Conservation (phyloP, 2,329 filamentous ascomycete species). For the Xylariaceae sp. region DNA sequence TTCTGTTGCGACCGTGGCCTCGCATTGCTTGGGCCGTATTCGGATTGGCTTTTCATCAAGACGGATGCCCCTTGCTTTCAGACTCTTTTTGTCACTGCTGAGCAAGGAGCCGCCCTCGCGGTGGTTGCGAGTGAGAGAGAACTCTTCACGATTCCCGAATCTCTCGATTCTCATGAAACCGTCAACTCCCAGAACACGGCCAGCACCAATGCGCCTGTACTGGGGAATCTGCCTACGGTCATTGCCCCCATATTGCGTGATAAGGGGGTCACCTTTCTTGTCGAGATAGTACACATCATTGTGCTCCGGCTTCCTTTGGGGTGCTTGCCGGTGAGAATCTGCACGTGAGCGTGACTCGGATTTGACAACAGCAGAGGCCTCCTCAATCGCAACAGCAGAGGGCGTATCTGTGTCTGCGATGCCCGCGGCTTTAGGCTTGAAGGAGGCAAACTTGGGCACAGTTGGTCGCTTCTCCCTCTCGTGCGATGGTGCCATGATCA, state of each 20-base stretch:
- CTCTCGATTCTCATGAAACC: constrained; percentile 61
- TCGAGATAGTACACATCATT: constrained; percentile 57
- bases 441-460: constrained; percentile 71
- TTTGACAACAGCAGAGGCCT: constrained; percentile 3
- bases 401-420: constrained; percentile 6
- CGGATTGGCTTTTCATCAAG: constrained; percentile 38
- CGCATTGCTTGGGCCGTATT: constrained; percentile 32
- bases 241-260: constrained; percentile 66
- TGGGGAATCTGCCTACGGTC: constrained; percentile 66
- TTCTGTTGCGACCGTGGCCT: constrained; percentile 29
- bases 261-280: constrained; percentile 68
- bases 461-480: constrained; percentile 26
- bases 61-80: constrained; percentile 40
- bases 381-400: neutral
- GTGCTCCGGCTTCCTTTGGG: constrained; percentile 7
- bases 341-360: constrained; percentile 3
- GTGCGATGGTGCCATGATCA: constrained; percentile 24
- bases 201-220: constrained; percentile 65
- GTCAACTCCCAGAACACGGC: constrained; percentile 63
- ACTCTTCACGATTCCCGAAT: constrained; percentile 53
- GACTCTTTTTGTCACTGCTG: constrained; percentile 43
- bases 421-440: constrained; percentile 40
- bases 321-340: constrained; percentile 16
- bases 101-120: constrained; percentile 39
- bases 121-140: constrained; percentile 42